Evolutionary conservation across 148 eudicot genomes (phyloP), one percentile per base, ranked within the genome.

Genomic region (Nepenthes mirabilis): DNA sequence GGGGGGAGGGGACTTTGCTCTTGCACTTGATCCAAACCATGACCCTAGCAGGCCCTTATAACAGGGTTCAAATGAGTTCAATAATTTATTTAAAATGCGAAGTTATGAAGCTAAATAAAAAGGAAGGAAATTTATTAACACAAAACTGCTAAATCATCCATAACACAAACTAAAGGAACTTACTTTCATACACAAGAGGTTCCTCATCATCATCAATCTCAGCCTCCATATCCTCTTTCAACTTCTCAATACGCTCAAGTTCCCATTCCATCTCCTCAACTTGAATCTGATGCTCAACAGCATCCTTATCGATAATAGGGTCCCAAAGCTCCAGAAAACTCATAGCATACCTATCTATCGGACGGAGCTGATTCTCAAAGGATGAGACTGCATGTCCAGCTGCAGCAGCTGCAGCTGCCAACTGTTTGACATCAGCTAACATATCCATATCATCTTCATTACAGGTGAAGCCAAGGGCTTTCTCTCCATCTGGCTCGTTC

Each of bases 191-290:
- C n/a, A 89, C 95, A 64, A 89, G 78, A 67, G 99, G 99, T 67
- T 89, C 99, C 61, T 94, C 99, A 57, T 94, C 99, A 57, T 93
- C 99, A 78, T 94, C 99, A 76, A 75, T 70, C 68, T 94, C 97
- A 5, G 97, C 99, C 72, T 94, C 99, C 99, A 94, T 86, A 70
- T 89, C 97, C 75, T 94, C 99, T 74, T 94, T 94, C 56, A 94
- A 72, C 75, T 87, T 89, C 71, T 94, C 99, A 55, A 94, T 84
- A 50, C 76, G 88, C 64, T 89, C 99, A 72, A 94, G 78, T 80
- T 94, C 99, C 99, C 97, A 94, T 63, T 89, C 97, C 36, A 72
- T 71, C 77, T 89, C 91, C 79, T 94, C 93, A 72, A 81, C 70
- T 72, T 72, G 70, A 68, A 69, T 74, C 55, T 89, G 83, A 54